A percentile compares a stretch with the other conserved stretches of the same genome.
These are phyloP conservation scores for Lotmaria passim DNA, from an alignment of 208 protist genomes.

Conservation along the genomic window DNA sequence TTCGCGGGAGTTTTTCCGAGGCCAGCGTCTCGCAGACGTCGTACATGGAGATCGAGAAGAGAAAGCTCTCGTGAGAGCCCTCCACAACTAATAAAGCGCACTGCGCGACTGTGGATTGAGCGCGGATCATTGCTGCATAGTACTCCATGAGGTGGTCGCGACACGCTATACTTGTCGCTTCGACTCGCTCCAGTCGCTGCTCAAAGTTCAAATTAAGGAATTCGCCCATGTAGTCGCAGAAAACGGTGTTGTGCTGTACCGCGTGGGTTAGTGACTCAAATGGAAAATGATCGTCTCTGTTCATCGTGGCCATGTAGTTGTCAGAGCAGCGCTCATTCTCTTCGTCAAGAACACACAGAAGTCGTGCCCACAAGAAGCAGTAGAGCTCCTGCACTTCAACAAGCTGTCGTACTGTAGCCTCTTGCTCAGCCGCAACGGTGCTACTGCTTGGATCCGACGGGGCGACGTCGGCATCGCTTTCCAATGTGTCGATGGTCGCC, in stretches of 20 bases:
- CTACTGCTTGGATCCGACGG: background rate
- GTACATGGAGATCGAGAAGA: slow-evolving; percentile 75
- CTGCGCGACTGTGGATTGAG: slow-evolving; percentile 62
- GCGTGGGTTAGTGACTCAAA: slow-evolving; percentile 78
- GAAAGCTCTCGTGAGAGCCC: slow-evolving; percentile 82
- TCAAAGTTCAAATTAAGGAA: slow-evolving; percentile 58
- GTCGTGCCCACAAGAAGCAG: slow-evolving; percentile 42
- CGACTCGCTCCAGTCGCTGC: slow-evolving; percentile 38
- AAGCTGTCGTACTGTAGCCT: slow-evolving; percentile 15
- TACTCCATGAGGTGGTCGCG: slow-evolving; percentile 44
- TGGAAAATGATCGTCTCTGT: slow-evolving; percentile 74
- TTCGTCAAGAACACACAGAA: slow-evolving; percentile 66
- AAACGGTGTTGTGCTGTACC: slow-evolving; percentile 77
- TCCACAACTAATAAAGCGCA: slow-evolving; percentile 75
- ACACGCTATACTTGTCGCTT: slow-evolving; percentile 21
- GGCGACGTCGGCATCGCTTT: slow-evolving; percentile 8
- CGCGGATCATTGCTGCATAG: slow-evolving; percentile 48
- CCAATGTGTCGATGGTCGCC: background rate
- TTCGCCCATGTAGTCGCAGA: slow-evolving; percentile 82
- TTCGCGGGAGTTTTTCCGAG: slow-evolving; percentile 65
- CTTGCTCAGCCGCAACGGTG: slow-evolving; percentile 17
- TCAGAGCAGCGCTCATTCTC: slow-evolving; percentile 77
- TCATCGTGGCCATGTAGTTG: slow-evolving; percentile 72
- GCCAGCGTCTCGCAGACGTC: slow-evolving; percentile 78
- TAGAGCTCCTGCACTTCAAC: slow-evolving; percentile 25